These are phyloP conservation scores for Diaporthe vaccinii DNA, from an alignment of 2,329 filamentous ascomycete genomes.

Conservation along the genomic window DNA sequence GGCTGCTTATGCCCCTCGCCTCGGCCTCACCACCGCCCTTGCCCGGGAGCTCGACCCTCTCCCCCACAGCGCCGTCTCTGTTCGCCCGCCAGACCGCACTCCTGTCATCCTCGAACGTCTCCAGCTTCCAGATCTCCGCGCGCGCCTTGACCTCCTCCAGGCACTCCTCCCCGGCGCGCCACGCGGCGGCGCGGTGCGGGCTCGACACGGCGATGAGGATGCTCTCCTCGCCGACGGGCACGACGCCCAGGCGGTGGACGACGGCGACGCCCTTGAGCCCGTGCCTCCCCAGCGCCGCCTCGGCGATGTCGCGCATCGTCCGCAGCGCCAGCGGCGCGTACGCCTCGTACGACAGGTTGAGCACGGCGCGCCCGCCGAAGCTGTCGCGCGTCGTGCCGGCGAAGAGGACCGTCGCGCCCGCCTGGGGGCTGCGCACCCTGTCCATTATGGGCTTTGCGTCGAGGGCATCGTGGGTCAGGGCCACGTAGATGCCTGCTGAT, in stretches of 20 bases:
- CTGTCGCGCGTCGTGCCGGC: conserved; percentile 83
- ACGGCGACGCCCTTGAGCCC: conserved; percentile 81
- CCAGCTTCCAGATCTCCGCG: conserved; percentile 96
- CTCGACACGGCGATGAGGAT: conserved; percentile 90
- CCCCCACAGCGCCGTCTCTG: conserved; percentile 76
- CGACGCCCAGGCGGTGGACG: conserved; percentile 85
- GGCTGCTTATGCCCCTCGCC: conserved; percentile 10
- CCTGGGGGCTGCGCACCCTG: conserved; percentile 78
- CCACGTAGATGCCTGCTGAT: conserved; percentile 68
- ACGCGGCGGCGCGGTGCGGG: conserved; percentile 86
- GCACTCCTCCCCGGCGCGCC: conserved; percentile 89
- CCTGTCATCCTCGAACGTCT: conserved; percentile 84
- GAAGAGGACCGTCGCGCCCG: conserved; percentile 83
- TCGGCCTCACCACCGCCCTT: conserved; percentile 6
- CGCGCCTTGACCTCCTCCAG: conserved; percentile 87
- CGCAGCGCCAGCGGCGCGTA: conserved; percentile 79
- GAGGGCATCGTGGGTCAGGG: conserved; percentile 74
- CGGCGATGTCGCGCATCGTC: conserved; percentile 76
- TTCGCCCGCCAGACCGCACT: conserved; percentile 92
- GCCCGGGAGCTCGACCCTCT: conserved; percentile 51
- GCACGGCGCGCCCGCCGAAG: conserved; percentile 79
- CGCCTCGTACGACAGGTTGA: conserved; percentile 80
- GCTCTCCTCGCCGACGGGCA: conserved; percentile 93
- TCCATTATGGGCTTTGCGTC: conserved; percentile 71
- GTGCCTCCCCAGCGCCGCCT: conserved; percentile 70